These are phyloP conservation scores for Amorphotheca resinae DNA, from an alignment of 495 filamentous ascomycete species.

Conservation along the genomic window DNA sequence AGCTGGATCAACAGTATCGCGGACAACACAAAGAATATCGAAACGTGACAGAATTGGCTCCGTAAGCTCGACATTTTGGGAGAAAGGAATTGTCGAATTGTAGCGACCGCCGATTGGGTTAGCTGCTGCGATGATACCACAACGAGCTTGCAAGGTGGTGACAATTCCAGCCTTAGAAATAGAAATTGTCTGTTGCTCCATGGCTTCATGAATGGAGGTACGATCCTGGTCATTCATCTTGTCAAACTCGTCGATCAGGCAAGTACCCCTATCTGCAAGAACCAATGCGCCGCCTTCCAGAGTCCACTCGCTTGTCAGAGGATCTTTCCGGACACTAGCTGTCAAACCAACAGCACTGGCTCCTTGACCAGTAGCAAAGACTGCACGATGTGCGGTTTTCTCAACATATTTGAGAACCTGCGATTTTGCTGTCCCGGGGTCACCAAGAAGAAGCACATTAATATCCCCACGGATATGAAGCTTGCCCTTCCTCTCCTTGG, in stretches of 20 bases:
- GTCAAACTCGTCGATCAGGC: conserved; percentile 98
- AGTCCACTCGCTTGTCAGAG: conserved; percentile 94
- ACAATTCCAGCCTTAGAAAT: conserved; percentile 99
- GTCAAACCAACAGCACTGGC: conserved; percentile 97
- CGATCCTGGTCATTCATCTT: conserved; percentile 99
- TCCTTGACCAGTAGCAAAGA: conserved; percentile 97
- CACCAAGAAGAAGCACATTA: conserved; percentile 93
- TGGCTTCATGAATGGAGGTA: conserved; percentile 98
- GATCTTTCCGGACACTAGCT: conserved; percentile 89
- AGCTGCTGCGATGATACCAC: conserved; percentile 91
- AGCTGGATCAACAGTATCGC: conserved; percentile 92
- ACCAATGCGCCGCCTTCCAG: conserved; percentile 95
- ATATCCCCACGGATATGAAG: conserved; percentile 94
- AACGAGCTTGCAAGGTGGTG: conserved; percentile 94
- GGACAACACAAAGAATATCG: conserved; percentile 93
- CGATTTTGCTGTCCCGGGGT: conserved; percentile 97
- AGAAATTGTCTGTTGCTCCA: conserved; percentile 99
- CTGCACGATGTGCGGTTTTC: conserved; percentile 91
- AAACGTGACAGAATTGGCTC: conserved; percentile 98
- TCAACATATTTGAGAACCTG: conserved; percentile 97
- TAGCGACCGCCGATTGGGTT: conserved; percentile 96
- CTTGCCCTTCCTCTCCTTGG: conserved; percentile 76
- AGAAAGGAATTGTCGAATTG: conserved; percentile 91
- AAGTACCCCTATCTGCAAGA: conserved; percentile 88
- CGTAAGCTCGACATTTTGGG: conserved; percentile 90